Conservation (phyloP, 768 basidiomycete genomes). For the Collybiopsis luxurians region DNA sequence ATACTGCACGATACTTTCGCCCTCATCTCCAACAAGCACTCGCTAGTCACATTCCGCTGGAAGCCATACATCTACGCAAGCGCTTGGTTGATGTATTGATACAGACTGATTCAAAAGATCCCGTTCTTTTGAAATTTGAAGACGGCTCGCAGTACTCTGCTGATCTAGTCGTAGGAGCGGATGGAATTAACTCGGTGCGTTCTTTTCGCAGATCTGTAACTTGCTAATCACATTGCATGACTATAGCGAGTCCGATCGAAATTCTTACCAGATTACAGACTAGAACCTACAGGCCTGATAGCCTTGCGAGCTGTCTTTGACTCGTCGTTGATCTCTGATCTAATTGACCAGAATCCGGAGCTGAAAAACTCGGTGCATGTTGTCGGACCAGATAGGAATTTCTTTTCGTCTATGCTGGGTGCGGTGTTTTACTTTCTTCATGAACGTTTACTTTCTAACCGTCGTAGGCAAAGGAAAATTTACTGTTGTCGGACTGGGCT, state of each 20-base stretch:
- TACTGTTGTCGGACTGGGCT: neutral
- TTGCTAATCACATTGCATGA: neutral
- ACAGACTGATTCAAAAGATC: neutral
- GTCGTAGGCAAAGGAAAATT: neutral
- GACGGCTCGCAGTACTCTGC: constrained; percentile 46
- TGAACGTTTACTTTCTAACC: too few species aligned
- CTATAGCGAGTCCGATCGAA: neutral
- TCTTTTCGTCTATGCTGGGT: constrained; percentile 3
- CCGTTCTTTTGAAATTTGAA: constrained; percentile 29
- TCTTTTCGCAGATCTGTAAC: neutral
- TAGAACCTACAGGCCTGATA: neutral
- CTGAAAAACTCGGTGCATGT: constrained; percentile 1
- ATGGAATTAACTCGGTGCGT: constrained; percentile 16
- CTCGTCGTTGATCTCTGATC: neutral
- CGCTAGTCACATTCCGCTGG: neutral
- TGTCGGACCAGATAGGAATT: neutral
- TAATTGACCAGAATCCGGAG: neutral
- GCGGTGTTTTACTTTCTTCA: neutral
- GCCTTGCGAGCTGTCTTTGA: constrained; percentile 2
- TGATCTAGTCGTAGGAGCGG: constrained; percentile 47
- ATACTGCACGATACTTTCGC: constrained; percentile 1
- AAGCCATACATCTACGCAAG: neutral
- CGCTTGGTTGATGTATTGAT: neutral
- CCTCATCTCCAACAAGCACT: constrained; percentile 4
- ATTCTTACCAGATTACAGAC: neutral